phyloP scores from a whole-genome alignment of 108 stramenopile genomes.

The Cyclostephanos invisitatus region DNA sequence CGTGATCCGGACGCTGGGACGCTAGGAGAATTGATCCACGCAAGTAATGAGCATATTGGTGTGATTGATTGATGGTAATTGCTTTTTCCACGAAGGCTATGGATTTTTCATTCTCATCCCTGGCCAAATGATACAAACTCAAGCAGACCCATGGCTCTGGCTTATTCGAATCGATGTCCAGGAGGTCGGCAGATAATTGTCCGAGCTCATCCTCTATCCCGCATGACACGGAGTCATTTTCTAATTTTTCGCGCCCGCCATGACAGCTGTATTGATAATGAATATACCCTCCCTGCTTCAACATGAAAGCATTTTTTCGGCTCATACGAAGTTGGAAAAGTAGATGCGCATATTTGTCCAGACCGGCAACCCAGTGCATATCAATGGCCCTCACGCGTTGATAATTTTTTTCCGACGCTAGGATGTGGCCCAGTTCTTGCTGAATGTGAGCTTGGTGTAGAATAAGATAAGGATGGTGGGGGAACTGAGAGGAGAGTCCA shows the following conservation, averaged over 20 bases:
- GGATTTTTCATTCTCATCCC: slow-evolving; percentile 74
- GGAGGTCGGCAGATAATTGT: slow-evolving; percentile 59
- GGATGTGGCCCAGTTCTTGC: slow-evolving; percentile 43
- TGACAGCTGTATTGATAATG: slow-evolving; percentile 48
- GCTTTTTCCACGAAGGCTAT: slow-evolving; percentile 79
- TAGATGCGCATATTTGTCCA: slow-evolving; percentile 82
- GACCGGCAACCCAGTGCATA: slow-evolving; percentile 42
- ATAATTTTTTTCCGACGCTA: slow-evolving; percentile 38
- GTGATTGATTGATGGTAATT: slow-evolving; percentile 72
- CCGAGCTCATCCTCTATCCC: slow-evolving; percentile 59
- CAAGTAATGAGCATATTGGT: slow-evolving; percentile 74
- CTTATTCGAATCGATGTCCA: slow-evolving; percentile 74
- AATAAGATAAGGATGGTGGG: slow-evolving; percentile 72
- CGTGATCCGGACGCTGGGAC: slow-evolving; percentile 75
- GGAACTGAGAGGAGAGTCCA: slow-evolving; percentile 41
- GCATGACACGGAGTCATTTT: slow-evolving; percentile 48
- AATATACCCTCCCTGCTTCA: slow-evolving; percentile 56
- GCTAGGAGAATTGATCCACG: slow-evolving; percentile 73
- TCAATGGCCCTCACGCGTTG: slow-evolving; percentile 41
- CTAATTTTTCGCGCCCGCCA: slow-evolving; percentile 15
- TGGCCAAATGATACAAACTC: slow-evolving; percentile 73
- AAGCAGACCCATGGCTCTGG: slow-evolving; percentile 81
- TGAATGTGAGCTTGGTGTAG: slow-evolving; percentile 66
- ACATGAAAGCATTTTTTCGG: slow-evolving; percentile 50
- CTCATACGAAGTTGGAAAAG: slow-evolving; percentile 62